Evolutionary conservation across 306 rosid genomes (phyloP), one percentile per base, ranked within the genome.

Genomic region (Vigna mungo): DNA sequence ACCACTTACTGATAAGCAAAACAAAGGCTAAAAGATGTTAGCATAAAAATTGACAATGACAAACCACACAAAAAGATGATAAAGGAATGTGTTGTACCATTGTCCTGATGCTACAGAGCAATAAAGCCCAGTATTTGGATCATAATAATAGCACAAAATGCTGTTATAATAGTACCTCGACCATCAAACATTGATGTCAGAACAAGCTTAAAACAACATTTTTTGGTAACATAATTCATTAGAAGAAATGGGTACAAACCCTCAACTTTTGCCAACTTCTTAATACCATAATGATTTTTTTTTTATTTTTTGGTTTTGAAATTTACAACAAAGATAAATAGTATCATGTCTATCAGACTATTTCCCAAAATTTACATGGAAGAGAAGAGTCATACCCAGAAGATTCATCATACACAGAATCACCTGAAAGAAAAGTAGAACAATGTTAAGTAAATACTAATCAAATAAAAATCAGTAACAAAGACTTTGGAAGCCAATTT

Each of bases 131-230:
- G 86, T 82, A 70, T 82, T 82, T 69, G 88, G 84, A 72, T 85
- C 88, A 71, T 85, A 85, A 65, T 82, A 85, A 74, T 85, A 85
- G 82, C 86, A 86, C 77, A 81, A 75, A 70, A 68, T 85, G 79
- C 88, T 88, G 84, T 90, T 90, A 80, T 90, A 90, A 83, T 90
- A 90, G 77, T 88, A 90, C 87, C 95, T 90, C 86, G 72, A 82
- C 75, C 76, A 76, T 56, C 25, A 54, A 30, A 54, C 34, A 58
- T 36, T 64, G 51, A 46, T 32, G 48, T 82, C 62, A 64, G 81
- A 78, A 47, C 72, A 56, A 63, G 54, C 43, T 77, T 36, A 62
- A 30, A 54, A 70, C 60, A 72, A 7, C 62, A 17, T 5, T 21
- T 61, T 58, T 72, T 73, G 6, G 7, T 46, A 27, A 72, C 52